Evolutionary conservation across 768 basidiomycete species (phyloP).

Genomic region (Leccinum disarticulatum): DNA sequence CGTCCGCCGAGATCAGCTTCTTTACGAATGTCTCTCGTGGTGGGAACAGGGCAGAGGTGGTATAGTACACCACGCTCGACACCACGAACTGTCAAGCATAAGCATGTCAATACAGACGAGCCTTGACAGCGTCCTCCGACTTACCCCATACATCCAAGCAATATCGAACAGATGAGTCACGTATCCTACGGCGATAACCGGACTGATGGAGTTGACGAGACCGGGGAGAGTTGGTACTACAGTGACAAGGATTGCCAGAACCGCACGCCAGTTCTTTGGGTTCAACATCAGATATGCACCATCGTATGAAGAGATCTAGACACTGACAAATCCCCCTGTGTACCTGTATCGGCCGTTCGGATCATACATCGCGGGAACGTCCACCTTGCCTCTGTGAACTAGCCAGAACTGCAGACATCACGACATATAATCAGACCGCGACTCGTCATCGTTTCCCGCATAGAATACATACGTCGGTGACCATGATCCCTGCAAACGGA

Average conservation of each 20-base stretch:
- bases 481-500: slow-evolving; percentile 78
- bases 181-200: slow-evolving; percentile 61
- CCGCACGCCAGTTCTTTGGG: slow-evolving; percentile 78
- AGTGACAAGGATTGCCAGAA: slow-evolving; percentile 61
- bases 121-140: slow-evolving; percentile 22
- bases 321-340: slow-evolving; percentile 61
- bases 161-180: slow-evolving; percentile 62
- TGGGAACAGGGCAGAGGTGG: slow-evolving; percentile 30
- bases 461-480: slow-evolving; percentile 47
- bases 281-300: slow-evolving; percentile 1
- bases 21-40: slow-evolving; percentile 30
- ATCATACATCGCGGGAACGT: slow-evolving; percentile 83
- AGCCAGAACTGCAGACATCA: slow-evolving; percentile 65
- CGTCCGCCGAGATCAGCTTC: slow-evolving; percentile 30
- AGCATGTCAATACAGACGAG: not conserved
- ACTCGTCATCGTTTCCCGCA: not conserved
- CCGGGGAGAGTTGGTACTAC: slow-evolving; percentile 77
- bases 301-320: not conserved
- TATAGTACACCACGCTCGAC: slow-evolving; percentile 31
- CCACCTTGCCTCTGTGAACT: slow-evolving; percentile 66
- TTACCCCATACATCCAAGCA: slow-evolving; percentile 76
- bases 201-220: slow-evolving; percentile 71
- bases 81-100: slow-evolving; percentile 24
- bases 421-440: not conserved
- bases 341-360: slow-evolving; percentile 81